A percentile compares a stretch with the other conserved stretches of the same genome.
Conservation (phyloP, 495 filamentous ascomycete genomes). For the Lasiosphaeriaceae sp. region DNA sequence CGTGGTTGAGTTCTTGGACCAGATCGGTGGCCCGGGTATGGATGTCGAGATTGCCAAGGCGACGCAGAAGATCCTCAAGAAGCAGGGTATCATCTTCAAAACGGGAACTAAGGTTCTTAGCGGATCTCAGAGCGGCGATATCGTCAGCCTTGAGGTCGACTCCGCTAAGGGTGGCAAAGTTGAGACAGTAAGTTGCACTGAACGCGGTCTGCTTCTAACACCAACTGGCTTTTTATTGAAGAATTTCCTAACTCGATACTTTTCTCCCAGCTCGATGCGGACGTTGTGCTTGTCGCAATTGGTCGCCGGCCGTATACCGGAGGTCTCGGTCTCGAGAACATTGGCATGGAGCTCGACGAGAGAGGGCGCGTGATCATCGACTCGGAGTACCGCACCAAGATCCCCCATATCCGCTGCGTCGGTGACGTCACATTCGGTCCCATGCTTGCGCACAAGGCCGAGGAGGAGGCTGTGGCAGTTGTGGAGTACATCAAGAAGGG, state of each 20-base stretch:
- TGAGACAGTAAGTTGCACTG: conserved; percentile 62
- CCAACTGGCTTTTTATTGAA: too few species aligned
- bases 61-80: conserved; percentile 86
- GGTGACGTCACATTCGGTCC: conserved; percentile 97
- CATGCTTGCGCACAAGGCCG: conserved; percentile 99
- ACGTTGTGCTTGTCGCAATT: conserved; percentile 96
- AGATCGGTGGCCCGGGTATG: conserved; percentile 98
- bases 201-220: not conserved
- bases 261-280: conserved; percentile 74
- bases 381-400: conserved; percentile 95
- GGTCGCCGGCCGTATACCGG: conserved; percentile 92
- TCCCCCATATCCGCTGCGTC: conserved; percentile 93
- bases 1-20: conserved; percentile 91
- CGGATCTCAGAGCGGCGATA: conserved; percentile 74
- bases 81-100: conserved; percentile 99
- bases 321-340: conserved; percentile 87
- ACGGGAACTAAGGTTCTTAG: conserved; percentile 88
- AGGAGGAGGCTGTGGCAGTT: conserved; percentile 93
- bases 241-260: not conserved
- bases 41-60: conserved; percentile 89
- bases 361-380: conserved; percentile 93
- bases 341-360: conserved; percentile 91
- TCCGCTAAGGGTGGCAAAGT: conserved; percentile 94
- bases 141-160: conserved; percentile 77
- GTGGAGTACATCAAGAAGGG: conserved; percentile 97